Percentiles rank a stretch among this genome's conserved stretches.
Evolutionary conservation across 1,284 basidiomycete species (phyloP).

Genomic region (Phellinidium pouzarii): DNA sequence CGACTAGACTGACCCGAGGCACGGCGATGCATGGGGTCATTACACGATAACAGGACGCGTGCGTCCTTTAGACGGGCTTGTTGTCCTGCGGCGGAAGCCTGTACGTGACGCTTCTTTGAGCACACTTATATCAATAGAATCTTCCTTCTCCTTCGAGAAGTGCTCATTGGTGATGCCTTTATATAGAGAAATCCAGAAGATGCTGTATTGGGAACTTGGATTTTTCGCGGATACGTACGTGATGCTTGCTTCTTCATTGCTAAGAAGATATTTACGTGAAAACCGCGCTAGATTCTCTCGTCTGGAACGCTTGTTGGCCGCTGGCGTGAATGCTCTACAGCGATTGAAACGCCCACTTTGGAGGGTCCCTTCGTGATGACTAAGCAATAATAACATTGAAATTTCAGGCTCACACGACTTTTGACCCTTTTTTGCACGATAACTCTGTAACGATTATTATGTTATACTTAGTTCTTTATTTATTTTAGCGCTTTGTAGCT

Average conservation of each 20-base stretch:
- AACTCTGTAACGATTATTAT: too few species aligned
- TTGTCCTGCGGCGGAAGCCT: conserved; percentile 37
- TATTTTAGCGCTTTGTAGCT: too few species aligned
- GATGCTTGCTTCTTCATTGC: conserved; percentile 2
- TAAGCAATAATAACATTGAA: conserved; percentile 23
- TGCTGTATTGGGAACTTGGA: conserved; percentile 33
- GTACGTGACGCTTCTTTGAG: conserved; percentile 29
- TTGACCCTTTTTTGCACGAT: too few species aligned
- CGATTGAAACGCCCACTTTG: conserved; percentile 31
- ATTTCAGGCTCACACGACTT: background rate
- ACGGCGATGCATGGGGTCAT: conserved; percentile 44
- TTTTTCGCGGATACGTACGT: conserved; percentile 47
- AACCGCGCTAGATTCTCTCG: background rate
- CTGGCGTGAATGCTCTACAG: conserved; percentile 42
- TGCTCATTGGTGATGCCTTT: background rate
- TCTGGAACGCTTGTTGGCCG: conserved; percentile 36
- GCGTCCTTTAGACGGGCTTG: conserved; percentile 42
- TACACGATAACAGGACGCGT: conserved; percentile 39
- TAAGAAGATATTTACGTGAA: background rate
- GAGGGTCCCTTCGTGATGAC: conserved; percentile 42
- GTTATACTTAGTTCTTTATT: too few species aligned
- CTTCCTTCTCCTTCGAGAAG: background rate
- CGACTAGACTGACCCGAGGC: conserved; percentile 33
- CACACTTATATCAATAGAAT: background rate
- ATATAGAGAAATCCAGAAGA: conserved; percentile 30